Evolutionary conservation across 2,329 filamentous ascomycete species (phyloP).

Genomic region (Colletotrichum shisoi): DNA sequence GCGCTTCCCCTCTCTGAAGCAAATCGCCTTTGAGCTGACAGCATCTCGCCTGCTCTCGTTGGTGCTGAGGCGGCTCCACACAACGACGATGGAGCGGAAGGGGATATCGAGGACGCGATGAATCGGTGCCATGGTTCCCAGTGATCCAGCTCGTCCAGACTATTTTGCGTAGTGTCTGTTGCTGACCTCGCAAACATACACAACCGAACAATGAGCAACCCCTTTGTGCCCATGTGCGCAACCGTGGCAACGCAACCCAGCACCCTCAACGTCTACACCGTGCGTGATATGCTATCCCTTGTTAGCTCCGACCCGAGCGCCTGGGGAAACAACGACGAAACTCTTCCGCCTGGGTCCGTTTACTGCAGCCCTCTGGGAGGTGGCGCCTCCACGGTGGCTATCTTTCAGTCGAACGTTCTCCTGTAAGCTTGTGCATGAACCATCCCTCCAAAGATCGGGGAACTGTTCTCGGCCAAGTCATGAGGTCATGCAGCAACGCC

Average conservation of each 20-base stretch:
- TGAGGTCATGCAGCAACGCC: constrained; percentile 7
- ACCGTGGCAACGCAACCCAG: background rate
- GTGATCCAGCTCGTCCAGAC: background rate
- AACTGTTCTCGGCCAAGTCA: background rate
- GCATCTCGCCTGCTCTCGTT: background rate
- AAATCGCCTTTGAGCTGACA: background rate
- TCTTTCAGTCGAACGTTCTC: constrained; percentile 9
- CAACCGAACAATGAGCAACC: background rate
- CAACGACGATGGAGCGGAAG: background rate
- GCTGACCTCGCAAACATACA: background rate
- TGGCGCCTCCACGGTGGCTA: constrained; percentile 19
- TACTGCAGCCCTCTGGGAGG: constrained; percentile 18
- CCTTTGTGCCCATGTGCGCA: background rate
- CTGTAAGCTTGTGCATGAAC: constrained; percentile 25
- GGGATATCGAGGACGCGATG: background rate
- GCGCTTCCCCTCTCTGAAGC: background rate
- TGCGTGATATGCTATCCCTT: constrained; percentile 17
- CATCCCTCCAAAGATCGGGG: background rate
- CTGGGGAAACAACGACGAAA: constrained; percentile 32
- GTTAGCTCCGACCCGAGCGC: constrained; percentile 23
- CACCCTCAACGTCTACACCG: background rate
- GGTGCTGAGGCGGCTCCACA: background rate
- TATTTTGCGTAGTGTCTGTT: background rate
- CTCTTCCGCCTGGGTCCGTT: constrained; percentile 14
- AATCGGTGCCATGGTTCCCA: constrained; percentile 1